Evolutionary conservation across 2,329 filamentous ascomycete genomes (phyloP).

Genomic region (Colletotrichum karsti): DNA sequence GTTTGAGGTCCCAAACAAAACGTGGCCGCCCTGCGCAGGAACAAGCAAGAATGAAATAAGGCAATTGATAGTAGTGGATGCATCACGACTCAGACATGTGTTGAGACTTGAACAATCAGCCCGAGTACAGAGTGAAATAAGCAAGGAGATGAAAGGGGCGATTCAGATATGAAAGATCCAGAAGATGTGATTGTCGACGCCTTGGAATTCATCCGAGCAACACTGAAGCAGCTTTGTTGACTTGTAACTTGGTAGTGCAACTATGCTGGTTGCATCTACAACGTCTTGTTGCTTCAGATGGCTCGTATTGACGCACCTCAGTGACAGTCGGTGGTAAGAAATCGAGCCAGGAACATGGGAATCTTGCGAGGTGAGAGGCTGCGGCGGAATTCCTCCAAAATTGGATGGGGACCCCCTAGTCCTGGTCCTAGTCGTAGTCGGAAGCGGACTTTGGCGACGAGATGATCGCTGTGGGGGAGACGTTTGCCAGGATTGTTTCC

Average conservation of each 20-base stretch:
- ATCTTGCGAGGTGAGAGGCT: background rate
- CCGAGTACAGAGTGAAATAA: slow-evolving; percentile 4
- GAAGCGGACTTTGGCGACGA: background rate
- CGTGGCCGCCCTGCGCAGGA: slow-evolving; percentile 13
- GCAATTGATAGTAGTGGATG: background rate
- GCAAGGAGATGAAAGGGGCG: slow-evolving; percentile 20
- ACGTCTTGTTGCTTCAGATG: no score
- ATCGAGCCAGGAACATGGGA: no score
- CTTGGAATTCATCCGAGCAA: background rate
- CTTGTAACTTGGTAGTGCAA: background rate
- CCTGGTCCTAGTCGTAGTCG: no score
- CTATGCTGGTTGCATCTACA: background rate
- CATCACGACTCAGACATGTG: slow-evolving; percentile 22
- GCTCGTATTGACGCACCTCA: no score
- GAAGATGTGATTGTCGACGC: background rate
- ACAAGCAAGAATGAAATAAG: background rate
- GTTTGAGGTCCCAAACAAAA: slow-evolving; percentile 3
- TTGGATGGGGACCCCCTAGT: background rate
- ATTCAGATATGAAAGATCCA: background rate
- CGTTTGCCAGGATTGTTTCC: background rate
- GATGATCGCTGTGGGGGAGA: slow-evolving; percentile 12
- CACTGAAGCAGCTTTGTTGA: background rate
- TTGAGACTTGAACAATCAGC: slow-evolving; percentile 3
- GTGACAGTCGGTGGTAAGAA: no score
- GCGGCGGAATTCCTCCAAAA: slow-evolving; percentile 3